phyloP scores from a whole-genome alignment of 106 monocot species.

The Phalaenopsis equestris region DNA sequence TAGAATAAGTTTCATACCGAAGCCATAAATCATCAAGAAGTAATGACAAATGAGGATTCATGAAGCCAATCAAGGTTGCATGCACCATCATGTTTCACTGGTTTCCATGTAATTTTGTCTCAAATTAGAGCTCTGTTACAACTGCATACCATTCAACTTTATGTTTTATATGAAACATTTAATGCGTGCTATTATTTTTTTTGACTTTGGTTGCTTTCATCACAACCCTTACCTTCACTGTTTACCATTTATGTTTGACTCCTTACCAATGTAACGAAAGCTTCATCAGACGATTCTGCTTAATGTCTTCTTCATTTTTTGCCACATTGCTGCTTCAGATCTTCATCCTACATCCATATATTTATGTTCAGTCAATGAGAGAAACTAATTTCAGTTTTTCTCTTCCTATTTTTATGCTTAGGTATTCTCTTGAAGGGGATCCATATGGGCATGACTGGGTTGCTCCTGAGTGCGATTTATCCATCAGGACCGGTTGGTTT shows the following conservation, averaged over 20 bases:
- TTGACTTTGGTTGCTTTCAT: no score
- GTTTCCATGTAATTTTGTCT: no score
- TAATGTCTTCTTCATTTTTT: background rate
- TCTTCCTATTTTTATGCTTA: slow-evolving; percentile 1
- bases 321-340: background rate
- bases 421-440: slow-evolving; percentile 69
- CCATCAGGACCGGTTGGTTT: slow-evolving; percentile 92
- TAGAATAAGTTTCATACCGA: no score
- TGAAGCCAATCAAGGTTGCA: no score
- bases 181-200: no score
- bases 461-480: slow-evolving; percentile 91
- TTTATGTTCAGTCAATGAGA: background rate
- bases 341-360: background rate
- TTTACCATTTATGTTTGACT: background rate
- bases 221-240: background rate
- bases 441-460: slow-evolving; percentile 75
- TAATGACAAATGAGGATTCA: no score
- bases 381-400: background rate
- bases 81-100: no score
- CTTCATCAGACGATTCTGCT: background rate
- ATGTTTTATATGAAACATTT: no score
- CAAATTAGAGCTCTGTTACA: no score
- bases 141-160: no score
- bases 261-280: background rate
- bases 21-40: no score